Evolutionary conservation across 495 filamentous ascomycete species (phyloP), one percentile per base, ranked within the genome.

Genomic region (Penicillium verhagenii): DNA sequence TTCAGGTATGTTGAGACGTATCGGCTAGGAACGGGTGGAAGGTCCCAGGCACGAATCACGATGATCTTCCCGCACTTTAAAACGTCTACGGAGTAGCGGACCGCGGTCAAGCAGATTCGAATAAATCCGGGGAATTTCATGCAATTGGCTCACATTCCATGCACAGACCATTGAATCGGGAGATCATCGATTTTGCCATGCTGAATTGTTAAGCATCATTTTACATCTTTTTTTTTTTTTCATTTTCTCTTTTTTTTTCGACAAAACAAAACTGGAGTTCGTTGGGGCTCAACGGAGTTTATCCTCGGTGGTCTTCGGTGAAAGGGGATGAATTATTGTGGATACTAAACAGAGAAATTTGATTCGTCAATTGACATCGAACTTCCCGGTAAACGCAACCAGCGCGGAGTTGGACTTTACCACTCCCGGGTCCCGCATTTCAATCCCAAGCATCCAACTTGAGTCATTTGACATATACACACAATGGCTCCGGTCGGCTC

Each of bases 401-500:
- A 39, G 53, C 26, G 39, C 35, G 57, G 24, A 50, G 9, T 46
- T 47, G 42, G 10, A 20, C 42, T 55, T 23, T 26, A 53, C 24
- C 28, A 55, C 13, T 18, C 49, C 16, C 45, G 8, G 9, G 19
- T 28, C 26, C 26, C 26, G 6, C 26, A 28, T n/a, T n/a, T n/a
- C n/a, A n/a, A n/a, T n/a, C n/a, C n/a, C n/a, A n/a, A n/a, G n/a
- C n/a, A n/a, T n/a, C n/a, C n/a, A n/a, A n/a, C n/a, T n/a, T n/a
- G n/a, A n/a, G n/a, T n/a, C n/a, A n/a, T n/a, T n/a, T n/a, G n/a
- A n/a, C n/a, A n/a, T n/a, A n/a, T n/a, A 19, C 48, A 10, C 16
- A 35, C 18, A 20, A 76, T 77, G 74, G 48, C 71, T 51, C 69
- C 73, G 4, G 67, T 73, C 33, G 72, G 73, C 35, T 73, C 73